A percentile compares a stretch with the other conserved stretches of the same genome.
phyloP scores from a whole-genome alignment of 1,139 yeast genomes.

The Spathaspora sp. region DNA sequence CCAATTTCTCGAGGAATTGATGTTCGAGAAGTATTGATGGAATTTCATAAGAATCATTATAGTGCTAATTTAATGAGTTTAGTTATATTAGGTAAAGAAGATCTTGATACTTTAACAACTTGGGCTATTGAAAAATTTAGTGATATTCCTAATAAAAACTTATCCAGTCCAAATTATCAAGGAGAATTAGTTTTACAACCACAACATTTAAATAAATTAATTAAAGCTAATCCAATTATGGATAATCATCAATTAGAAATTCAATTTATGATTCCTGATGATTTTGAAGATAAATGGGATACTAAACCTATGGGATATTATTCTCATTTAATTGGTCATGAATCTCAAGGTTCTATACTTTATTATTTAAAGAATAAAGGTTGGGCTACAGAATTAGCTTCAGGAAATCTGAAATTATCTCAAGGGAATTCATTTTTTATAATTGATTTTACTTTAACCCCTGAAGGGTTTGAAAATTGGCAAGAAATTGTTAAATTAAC shows the following conservation, averaged over 20 bases:
- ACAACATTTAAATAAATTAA: conserved; percentile 52
- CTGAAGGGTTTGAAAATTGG: conserved; percentile 66
- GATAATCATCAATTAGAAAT: conserved; percentile 68
- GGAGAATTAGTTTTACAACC: conserved; percentile 32
- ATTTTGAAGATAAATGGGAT: conserved; percentile 59
- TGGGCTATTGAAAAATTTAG: conserved; percentile 75
- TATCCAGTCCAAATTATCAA: conserved; percentile 49
- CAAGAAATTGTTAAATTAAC: conserved; percentile 54
- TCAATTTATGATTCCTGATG: conserved; percentile 75
- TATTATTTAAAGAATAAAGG: conserved; percentile 64
- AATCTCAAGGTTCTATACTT: conserved; percentile 78
- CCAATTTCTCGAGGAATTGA: conserved; percentile 52
- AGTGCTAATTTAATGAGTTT: conserved; percentile 84
- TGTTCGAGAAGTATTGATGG: conserved; percentile 64
- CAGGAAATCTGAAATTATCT: conserved; percentile 72
- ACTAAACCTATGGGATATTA: conserved; percentile 68
- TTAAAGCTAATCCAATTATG: conserved; percentile 79
- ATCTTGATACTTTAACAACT: conserved; percentile 63
- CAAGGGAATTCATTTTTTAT: conserved; percentile 67
- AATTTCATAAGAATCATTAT: conserved; percentile 61
- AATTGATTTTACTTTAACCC: conserved; percentile 73
- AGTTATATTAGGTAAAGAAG: conserved; percentile 80
- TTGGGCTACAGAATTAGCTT: conserved; percentile 77
- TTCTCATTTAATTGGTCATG: conserved; percentile 89
- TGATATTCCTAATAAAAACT: conserved; percentile 55